Evolutionary conservation across 345 rosid genomes (phyloP), one percentile per base, ranked within the genome.

Genomic region (Anastatica hierochuntica): DNA sequence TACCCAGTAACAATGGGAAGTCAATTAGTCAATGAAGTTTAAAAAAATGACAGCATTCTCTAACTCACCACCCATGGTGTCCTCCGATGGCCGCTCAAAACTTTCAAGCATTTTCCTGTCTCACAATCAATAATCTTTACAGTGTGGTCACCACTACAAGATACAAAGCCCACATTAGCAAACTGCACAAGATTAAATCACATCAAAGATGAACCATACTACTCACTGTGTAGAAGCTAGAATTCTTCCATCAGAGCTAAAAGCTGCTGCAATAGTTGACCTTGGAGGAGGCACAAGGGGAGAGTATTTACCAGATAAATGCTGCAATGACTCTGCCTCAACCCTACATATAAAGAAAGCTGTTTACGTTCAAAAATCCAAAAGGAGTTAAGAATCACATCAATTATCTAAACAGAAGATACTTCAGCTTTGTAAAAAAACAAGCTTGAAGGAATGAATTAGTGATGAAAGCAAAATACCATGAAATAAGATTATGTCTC

Each of bases 61-160:
- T 30, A 61, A 71, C 96, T 80, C 77, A 90, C 98, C 89, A 90
- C 98, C 98, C 98, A 90, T 2, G 98, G 98, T 26, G 98, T 90
- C 69, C 96, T 77, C 64, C 92, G 78, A 72, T 90, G 98, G 69
- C 98, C 98, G 20, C 66, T 80, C 74, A 90, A 73, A 55, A 87
- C 95, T 73, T 90, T 90, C 61, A 84, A 76, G 79, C 98, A 90
- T 60, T 75, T 77, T 64, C 96, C 98, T 45, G 82, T 87, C 67
- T 81, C 77, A 58, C 83, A 87, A 71, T 90, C 92, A 72, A 90
- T 82, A 56, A 87, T 79, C 74, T 90, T 30, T 55, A 88, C 95
- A 0, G 92, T 88, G 54, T 88, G 95, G 57, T 88, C 97, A 41
- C 95, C 97, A 63, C 95, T 83, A 74, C 71, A 73, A 29, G 34